A percentile compares a stretch with the other conserved stretches of the same genome.
Conservation (phyloP, 805 yeast species). For the Blastobotrys americana region DNA sequence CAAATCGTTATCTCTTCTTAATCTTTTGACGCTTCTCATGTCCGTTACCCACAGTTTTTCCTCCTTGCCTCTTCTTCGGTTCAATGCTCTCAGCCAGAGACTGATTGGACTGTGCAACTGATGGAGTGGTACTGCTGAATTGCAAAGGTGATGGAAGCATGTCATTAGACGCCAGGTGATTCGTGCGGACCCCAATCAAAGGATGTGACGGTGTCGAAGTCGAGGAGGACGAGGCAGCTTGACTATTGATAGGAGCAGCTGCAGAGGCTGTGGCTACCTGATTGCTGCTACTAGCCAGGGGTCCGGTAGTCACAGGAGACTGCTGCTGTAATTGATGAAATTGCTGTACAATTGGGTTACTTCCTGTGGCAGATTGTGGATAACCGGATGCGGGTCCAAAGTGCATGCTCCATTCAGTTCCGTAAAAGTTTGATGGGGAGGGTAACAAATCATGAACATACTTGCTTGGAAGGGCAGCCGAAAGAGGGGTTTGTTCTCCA, state of each 20-base stretch:
- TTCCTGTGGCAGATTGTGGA: slow-evolving; percentile 8
- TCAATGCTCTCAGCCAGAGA: not conserved
- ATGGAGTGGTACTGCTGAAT: slow-evolving; percentile 4
- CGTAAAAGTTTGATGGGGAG: slow-evolving; percentile 71
- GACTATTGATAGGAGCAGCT: not conserved
- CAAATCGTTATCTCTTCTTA: not conserved
- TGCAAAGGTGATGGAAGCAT: slow-evolving; percentile 8
- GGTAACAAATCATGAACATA: slow-evolving; percentile 69
- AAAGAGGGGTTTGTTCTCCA: slow-evolving; percentile 64
- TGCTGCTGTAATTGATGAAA: not conserved
- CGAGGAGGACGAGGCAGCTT: slow-evolving; percentile 7
- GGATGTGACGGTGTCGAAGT: slow-evolving; percentile 1
- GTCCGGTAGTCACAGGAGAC: not conserved
- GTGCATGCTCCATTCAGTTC: slow-evolving; percentile 49
- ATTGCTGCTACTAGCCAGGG: not conserved
- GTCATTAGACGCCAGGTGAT: slow-evolving; percentile 3
- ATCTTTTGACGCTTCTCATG: not conserved
- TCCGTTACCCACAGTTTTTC: not conserved
- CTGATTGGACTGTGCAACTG: not conserved
- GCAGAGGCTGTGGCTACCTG: not conserved
- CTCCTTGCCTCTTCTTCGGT: not conserved
- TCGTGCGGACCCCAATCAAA: not conserved
- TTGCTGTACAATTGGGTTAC: slow-evolving; percentile 6
- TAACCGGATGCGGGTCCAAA: slow-evolving; percentile 26
- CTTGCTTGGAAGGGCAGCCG: slow-evolving; percentile 62